phyloP scores from a whole-genome alignment of 2,329 filamentous ascomycete genomes.

The Geosmithia flava region DNA sequence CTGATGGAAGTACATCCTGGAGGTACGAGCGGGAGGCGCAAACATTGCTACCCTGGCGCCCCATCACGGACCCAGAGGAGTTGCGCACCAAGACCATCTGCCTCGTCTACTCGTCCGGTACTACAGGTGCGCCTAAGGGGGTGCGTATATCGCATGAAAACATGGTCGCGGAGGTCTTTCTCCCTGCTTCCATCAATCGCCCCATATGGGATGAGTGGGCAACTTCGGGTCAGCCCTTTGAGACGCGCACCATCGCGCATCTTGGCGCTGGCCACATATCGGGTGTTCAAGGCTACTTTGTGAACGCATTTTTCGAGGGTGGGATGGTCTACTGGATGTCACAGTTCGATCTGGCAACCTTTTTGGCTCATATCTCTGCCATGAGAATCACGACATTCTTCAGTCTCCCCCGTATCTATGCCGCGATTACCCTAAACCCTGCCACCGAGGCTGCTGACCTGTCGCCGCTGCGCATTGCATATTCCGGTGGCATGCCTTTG shows the following conservation, averaged over 20 bases:
- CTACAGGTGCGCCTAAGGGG: slow-evolving; percentile 34
- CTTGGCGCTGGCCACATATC: slow-evolving; percentile 33
- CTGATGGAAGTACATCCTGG: slow-evolving; percentile 8
- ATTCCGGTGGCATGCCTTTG: slow-evolving; percentile 43
- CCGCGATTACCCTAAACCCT: slow-evolving; percentile 43
- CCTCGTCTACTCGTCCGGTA: slow-evolving; percentile 33
- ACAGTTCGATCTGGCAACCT: slow-evolving; percentile 41
- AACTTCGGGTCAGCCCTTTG: slow-evolving; percentile 9
- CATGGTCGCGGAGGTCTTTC: slow-evolving; percentile 22
- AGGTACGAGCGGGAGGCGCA: slow-evolving; percentile 8
- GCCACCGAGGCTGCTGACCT: slow-evolving; percentile 41
- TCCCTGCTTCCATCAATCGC: slow-evolving; percentile 16
- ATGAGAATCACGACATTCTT: slow-evolving; percentile 42
- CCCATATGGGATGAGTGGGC: slow-evolving; percentile 14
- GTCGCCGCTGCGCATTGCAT: slow-evolving; percentile 29
- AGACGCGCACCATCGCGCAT: slow-evolving; percentile 25
- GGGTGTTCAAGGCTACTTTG: slow-evolving; percentile 28
- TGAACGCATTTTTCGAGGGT: slow-evolving; percentile 26
- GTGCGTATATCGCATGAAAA: slow-evolving; percentile 32
- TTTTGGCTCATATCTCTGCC: slow-evolving; percentile 37
- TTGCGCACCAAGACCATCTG: slow-evolving; percentile 28
- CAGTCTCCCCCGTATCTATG: slow-evolving; percentile 47
- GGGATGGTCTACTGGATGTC: slow-evolving; percentile 50
- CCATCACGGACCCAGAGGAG: slow-evolving; percentile 33
- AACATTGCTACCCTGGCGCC: slow-evolving; percentile 34